Evolutionary conservation across 495 filamentous ascomycete species (phyloP).

Genomic region (Amniculicola lignicola): DNA sequence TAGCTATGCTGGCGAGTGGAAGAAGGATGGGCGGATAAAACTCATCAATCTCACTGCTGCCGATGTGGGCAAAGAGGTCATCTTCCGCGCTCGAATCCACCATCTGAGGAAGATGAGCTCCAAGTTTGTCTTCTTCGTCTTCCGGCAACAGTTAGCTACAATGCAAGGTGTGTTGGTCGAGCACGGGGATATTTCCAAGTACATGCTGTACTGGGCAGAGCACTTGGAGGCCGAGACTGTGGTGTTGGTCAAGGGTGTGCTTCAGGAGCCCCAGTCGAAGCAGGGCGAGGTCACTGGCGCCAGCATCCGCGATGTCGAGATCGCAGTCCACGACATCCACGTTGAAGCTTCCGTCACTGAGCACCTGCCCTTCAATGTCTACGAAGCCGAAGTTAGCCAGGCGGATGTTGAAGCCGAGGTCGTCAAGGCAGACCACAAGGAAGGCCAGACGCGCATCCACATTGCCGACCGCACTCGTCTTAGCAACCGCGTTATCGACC

Average conservation of each 20-base stretch:
- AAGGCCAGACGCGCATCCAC: slow-evolving; percentile 47
- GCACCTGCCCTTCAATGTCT: slow-evolving; percentile 60
- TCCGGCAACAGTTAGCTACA: slow-evolving; percentile 75
- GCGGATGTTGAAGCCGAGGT: slow-evolving; percentile 35
- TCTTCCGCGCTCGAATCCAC: slow-evolving; percentile 79
- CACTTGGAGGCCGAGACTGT: slow-evolving; percentile 66
- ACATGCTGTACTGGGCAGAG: slow-evolving; percentile 66
- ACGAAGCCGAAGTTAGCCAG: slow-evolving; percentile 57
- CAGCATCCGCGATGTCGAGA: slow-evolving; percentile 42
- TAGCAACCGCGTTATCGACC: slow-evolving; percentile 86
- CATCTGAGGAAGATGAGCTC: slow-evolving; percentile 83
- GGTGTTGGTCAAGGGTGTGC: slow-evolving; percentile 50
- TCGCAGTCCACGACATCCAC: slow-evolving; percentile 49
- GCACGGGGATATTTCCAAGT: slow-evolving; percentile 54
- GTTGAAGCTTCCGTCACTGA: slow-evolving; percentile 57
- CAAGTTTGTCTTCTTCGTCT: slow-evolving; percentile 88
- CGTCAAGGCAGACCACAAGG: slow-evolving; percentile 33
- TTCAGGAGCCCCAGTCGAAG: slow-evolving; percentile 50
- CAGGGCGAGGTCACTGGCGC: slow-evolving; percentile 50
- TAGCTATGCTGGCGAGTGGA: slow-evolving; percentile 42
- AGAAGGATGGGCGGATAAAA: slow-evolving; percentile 43
- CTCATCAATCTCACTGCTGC: slow-evolving; percentile 32
- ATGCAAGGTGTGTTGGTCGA: slow-evolving; percentile 74
- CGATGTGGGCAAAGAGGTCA: slow-evolving; percentile 68
- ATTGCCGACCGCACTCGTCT: slow-evolving; percentile 75